phyloP scores from a whole-genome alignment of 2,329 filamentous ascomycete genomes.

The Fusarium sp. region DNA sequence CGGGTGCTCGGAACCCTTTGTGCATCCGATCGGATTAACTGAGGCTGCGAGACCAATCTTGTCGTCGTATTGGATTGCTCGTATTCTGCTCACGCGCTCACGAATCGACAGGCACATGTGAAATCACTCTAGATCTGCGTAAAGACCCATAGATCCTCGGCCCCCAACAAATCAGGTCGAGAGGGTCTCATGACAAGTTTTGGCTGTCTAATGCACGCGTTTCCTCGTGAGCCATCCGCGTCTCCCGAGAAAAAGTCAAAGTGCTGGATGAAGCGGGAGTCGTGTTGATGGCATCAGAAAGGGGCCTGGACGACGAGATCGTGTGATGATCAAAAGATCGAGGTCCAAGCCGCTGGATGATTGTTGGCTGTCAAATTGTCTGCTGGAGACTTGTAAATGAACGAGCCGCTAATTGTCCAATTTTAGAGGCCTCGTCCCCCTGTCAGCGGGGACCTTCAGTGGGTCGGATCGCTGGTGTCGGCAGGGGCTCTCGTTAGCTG shows the following conservation, averaged over 20 bases:
- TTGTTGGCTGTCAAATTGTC: conserved; percentile 32
- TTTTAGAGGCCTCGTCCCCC: conserved; percentile 37
- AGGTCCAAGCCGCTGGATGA: neutral
- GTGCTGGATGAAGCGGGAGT: neutral
- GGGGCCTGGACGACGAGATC: conserved; percentile 7
- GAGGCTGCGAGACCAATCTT: neutral
- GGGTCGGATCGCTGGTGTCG: conserved; percentile 39
- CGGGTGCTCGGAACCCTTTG: conserved; percentile 11
- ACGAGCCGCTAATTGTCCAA: conserved; percentile 40
- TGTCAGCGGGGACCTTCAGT: conserved; percentile 39
- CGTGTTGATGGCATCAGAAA: conserved; percentile 16
- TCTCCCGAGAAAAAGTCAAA: conserved; percentile 8
- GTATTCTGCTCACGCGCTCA: conserved; percentile 44
- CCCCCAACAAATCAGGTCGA: conserved; percentile 39
- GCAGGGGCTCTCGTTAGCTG: conserved; percentile 30
- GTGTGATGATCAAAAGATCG: conserved; percentile 4
- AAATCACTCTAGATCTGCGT: conserved; percentile 18
- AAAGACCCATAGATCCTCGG: conserved; percentile 37
- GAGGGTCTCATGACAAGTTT: conserved; percentile 26
- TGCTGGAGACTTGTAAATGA: conserved; percentile 24
- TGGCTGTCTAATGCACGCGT: conserved; percentile 8
- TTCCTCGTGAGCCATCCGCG: conserved; percentile 18
- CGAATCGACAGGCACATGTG: conserved; percentile 37
- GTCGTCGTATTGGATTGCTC: conserved; percentile 24
- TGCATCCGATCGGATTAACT: conserved; percentile 33